phyloP scores from a whole-genome alignment of 768 basidiomycete genomes.

The Lentinula sp. region DNA sequence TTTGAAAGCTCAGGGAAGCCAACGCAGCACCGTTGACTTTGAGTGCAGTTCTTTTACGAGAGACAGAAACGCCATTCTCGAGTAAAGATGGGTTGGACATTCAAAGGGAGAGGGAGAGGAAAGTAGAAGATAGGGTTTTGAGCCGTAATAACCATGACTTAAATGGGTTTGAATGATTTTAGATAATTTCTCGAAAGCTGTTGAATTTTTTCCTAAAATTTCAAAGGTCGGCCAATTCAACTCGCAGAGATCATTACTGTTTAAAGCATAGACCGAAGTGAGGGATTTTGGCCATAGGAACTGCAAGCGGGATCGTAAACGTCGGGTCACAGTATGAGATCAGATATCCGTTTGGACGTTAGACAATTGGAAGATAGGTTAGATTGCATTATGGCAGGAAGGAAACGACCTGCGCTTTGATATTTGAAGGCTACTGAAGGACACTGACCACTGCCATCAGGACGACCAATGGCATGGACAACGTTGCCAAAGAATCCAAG shows the following conservation, averaged over 20 bases:
- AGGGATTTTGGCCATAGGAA: conserved; percentile 30
- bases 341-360: background rate
- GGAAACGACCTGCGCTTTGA: too few relatives aligned
- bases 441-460: too few relatives aligned
- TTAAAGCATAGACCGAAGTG: conserved; percentile 9
- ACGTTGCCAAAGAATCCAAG: too few relatives aligned
- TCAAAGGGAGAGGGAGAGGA: background rate
- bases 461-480: too few relatives aligned
- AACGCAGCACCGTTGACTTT: conserved; percentile 23
- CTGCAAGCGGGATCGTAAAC: background rate
- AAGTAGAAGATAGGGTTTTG: background rate
- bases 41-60: conserved; percentile 25
- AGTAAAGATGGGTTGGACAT: conserved; percentile 16
- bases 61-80: conserved; percentile 20
- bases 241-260: conserved; percentile 11
- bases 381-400: too few relatives aligned
- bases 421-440: too few relatives aligned
- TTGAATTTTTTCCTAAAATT: background rate
- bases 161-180: background rate
- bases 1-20: conserved; percentile 22
- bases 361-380: background rate
- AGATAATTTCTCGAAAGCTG: background rate
- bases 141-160: background rate
- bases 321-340: background rate
- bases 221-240: conserved; percentile 11